phyloP scores from a whole-genome alignment of 345 rosid genomes.

The Clausena lansium region DNA sequence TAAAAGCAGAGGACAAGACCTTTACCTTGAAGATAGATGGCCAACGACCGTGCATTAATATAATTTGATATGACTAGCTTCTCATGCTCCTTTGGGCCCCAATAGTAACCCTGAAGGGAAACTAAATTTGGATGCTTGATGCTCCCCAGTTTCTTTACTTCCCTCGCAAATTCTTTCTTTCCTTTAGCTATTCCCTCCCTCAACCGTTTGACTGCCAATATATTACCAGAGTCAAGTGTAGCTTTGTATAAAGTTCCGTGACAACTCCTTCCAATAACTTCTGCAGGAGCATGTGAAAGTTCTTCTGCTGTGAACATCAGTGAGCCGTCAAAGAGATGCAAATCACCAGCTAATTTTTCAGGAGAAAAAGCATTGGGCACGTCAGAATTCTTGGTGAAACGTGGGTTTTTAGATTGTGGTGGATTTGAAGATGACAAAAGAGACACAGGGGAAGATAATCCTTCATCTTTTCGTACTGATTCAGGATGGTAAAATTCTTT shows the following conservation, averaged over 20 bases:
- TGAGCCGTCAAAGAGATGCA: constrained; percentile 67
- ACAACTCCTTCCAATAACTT: constrained; percentile 82
- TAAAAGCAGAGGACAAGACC: background rate
- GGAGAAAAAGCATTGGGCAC: constrained; percentile 49
- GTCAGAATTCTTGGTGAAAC: constrained; percentile 37
- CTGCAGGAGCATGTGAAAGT: constrained; percentile 87
- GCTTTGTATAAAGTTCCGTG: constrained; percentile 80
- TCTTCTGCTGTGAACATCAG: constrained; percentile 66
- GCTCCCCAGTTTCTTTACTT: constrained; percentile 80
- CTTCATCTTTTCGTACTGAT: constrained; percentile 36
- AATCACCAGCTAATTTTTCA: constrained; percentile 70
- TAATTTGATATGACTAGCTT: constrained; percentile 71
- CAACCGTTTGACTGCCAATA: constrained; percentile 79
- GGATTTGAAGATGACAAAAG: constrained; percentile 54
- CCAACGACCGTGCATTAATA: constrained; percentile 58
- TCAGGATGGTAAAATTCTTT: constrained; percentile 27
- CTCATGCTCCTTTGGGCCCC: constrained; percentile 86
- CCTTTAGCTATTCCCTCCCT: constrained; percentile 84
- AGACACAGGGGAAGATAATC: constrained; percentile 50
- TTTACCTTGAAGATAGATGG: constrained; percentile 78
- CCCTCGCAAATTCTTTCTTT: constrained; percentile 80
- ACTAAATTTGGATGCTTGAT: constrained; percentile 86
- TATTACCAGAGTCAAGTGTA: constrained; percentile 55
- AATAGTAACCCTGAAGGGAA: constrained; percentile 78
- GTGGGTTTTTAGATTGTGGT: constrained; percentile 44